Evolutionary conservation across 1,139 yeast genomes (phyloP).

Genomic region (Groenewaldozyma sp.): DNA sequence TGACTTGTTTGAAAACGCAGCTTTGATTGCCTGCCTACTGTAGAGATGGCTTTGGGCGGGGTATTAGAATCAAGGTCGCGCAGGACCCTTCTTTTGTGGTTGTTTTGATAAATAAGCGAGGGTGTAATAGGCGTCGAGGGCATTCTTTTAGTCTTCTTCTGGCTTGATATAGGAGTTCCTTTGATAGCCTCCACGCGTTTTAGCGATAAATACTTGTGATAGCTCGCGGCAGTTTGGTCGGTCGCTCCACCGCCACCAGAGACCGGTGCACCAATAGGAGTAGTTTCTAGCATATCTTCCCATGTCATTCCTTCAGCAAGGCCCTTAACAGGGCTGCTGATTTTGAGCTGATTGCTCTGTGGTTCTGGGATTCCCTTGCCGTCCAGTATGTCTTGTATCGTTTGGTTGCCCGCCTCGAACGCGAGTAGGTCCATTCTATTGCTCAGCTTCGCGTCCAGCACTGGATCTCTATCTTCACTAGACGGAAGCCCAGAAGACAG

Average conservation of each 20-base stretch:
- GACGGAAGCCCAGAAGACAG: no score
- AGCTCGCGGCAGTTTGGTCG: no score
- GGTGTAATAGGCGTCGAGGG: constrained; percentile 18
- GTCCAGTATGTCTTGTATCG: no score
- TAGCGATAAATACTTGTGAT: no score
- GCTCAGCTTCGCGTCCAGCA: no score
- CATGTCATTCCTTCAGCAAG: not conserved
- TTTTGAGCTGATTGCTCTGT: no score
- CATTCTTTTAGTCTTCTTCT: constrained; percentile 9
- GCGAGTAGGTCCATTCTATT: no score
- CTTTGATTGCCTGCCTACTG: not conserved
- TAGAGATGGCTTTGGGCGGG: constrained; percentile 1
- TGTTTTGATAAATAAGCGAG: constrained; percentile 6
- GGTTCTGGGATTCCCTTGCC: no score
- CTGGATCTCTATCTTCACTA: no score
- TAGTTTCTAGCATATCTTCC: not conserved
- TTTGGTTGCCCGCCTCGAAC: no score
- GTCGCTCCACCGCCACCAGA: not conserved
- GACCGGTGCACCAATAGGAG: not conserved
- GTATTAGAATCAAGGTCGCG: constrained; percentile 4
- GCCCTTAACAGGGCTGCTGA: not conserved
- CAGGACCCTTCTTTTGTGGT: constrained; percentile 11
- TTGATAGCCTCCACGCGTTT: not conserved
- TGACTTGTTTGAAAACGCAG: not conserved
- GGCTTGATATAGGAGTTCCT: constrained; percentile 3